These are phyloP conservation scores for Clarireedia monteithiana DNA, from an alignment of 2,329 filamentous ascomycete genomes.

Conservation along the genomic window DNA sequence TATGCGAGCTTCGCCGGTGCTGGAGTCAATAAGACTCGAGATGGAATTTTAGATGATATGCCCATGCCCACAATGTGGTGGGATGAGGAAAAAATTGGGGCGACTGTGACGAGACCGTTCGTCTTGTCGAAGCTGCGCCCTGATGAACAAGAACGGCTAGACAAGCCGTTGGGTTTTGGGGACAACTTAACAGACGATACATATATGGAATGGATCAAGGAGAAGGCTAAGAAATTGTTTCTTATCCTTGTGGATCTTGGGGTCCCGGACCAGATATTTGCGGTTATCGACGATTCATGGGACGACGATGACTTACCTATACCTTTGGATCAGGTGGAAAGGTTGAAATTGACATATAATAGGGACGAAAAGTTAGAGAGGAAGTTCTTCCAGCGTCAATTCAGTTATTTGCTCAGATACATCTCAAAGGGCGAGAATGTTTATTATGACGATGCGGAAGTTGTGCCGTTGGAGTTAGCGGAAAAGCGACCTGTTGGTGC, in stretches of 20 bases:
- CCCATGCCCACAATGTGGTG: constrained; percentile 49
- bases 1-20: constrained; percentile 26
- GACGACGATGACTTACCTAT: constrained; percentile 70
- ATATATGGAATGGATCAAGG: constrained; percentile 71
- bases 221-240: constrained; percentile 62
- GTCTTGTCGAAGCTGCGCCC: constrained; percentile 57
- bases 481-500: constrained; percentile 44
- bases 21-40: constrained; percentile 14
- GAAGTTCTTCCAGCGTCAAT: constrained; percentile 64
- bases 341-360: constrained; percentile 50
- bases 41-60: constrained; percentile 23
- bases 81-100: constrained; percentile 61
- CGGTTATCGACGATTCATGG: constrained; percentile 68
- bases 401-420: constrained; percentile 59
- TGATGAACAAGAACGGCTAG: constrained; percentile 54
- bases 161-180: constrained; percentile 58
- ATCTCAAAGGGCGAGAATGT: constrained; percentile 53
- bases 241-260: constrained; percentile 63
- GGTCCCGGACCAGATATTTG: constrained; percentile 66
- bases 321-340: constrained; percentile 54
- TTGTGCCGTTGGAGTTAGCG: constrained; percentile 60
- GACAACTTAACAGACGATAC: constrained; percentile 61
- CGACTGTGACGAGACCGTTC: constrained; percentile 60
- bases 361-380: constrained; percentile 57
- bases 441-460: constrained; percentile 57